Evolutionary conservation across 176 grass and related monocot species (phyloP), one percentile per base, ranked within the genome.

Genomic region (Eleusine indica): DNA sequence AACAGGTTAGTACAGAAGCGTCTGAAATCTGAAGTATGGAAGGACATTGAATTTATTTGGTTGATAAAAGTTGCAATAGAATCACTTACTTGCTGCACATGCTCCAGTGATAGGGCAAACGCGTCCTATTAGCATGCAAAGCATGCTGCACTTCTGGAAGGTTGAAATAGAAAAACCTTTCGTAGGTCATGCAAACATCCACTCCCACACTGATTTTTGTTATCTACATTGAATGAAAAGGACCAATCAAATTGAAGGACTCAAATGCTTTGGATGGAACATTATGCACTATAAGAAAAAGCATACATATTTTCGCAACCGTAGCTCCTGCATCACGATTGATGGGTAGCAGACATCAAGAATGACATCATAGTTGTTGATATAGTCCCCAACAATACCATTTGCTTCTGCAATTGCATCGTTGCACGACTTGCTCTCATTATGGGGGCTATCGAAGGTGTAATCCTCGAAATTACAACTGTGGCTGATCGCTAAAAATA

Each of bases 301-400:
- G 71, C 89, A 73, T 96, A 99, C 96, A 86, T 96, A 99, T 99
- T 96, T 89, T 73, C 88, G 89, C 77, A 99, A 61, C 41, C 93
- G 84, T 48, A 99, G 69, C 76, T 99, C 96, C 84, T 99, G 96
- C 86, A 87, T 89, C 82, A 96, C 91, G 22, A 99, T 96, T 71
- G 91, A 88, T 7, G 96, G 93, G 80, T 99, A 99, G 82, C 96
- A 99, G n/a, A 99, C 93, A 66, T 96, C 96, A 0, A 99, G 74
- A 74, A 99, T 92, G 67, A 99, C 91, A 66, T 99, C 96, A 6
- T 99, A 99, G 43, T 84, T 85, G 77, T 99, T 92, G 30, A 99
- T 67, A 22, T 99, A 99, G 52, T 99, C 78, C 46, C 96, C 96
- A 56, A 99, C 89, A 57, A 99, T 70, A 13, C 1, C 8, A 15